Conservation (phyloP, 176 grass and related monocot genomes). For the Zoysia pacifica region DNA sequence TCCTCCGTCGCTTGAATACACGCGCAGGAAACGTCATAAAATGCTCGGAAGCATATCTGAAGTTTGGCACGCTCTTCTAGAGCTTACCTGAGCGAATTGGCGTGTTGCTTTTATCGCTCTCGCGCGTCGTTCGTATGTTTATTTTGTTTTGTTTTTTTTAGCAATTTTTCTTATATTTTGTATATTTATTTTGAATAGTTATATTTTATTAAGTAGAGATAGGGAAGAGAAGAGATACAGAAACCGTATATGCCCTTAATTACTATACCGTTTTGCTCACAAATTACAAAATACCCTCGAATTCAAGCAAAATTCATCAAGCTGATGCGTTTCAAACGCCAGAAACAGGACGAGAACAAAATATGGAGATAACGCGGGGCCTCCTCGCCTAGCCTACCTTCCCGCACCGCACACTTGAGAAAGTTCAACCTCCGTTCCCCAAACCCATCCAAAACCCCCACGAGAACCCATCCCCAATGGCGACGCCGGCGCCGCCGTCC, state of each 20-base stretch:
- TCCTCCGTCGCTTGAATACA: not conserved
- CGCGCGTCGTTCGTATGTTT: not conserved
- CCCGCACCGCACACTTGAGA: not conserved
- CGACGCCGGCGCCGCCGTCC: conserved; percentile 9
- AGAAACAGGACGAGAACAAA: not conserved
- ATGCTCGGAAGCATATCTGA: not conserved
- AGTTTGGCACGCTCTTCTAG: not conserved
- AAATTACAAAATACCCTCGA: no score
- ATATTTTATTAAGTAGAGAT: no score
- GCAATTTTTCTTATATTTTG: no score
- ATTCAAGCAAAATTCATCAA: no score
- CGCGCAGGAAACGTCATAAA: not conserved
- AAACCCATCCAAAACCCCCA: conserved; percentile 9
- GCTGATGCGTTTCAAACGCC: no score
- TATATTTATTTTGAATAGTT: no score
- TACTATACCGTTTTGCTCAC: no score
- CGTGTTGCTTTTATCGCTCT: not conserved
- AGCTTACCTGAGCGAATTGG: not conserved
- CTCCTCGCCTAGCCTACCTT: not conserved
- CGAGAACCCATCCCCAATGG: conserved; percentile 48
- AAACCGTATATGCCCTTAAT: no score
- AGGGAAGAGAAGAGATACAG: no score
- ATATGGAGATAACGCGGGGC: conserved; percentile 26
- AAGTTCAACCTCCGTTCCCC: not conserved
- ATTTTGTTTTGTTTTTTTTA: no score